Evolutionary conservation across 2,329 filamentous ascomycete species (phyloP).

Genomic region (Cadophora sp.): DNA sequence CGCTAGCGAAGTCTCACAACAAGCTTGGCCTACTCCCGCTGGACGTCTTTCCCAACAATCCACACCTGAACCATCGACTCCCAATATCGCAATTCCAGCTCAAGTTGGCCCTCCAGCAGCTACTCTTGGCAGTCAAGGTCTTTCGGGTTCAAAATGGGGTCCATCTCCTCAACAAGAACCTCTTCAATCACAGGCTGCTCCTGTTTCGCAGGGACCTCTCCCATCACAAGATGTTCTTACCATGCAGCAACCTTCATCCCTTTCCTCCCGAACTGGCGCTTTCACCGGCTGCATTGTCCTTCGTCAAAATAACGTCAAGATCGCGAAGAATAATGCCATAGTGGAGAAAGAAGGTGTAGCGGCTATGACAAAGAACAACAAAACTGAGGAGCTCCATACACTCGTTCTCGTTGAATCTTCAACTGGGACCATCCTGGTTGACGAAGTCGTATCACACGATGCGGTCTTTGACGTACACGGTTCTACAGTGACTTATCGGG

Average conservation of each 20-base stretch:
- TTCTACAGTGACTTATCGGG: conserved; percentile 21
- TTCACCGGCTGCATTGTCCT: not conserved
- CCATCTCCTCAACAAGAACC: not conserved
- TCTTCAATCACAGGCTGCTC: too few relatives aligned
- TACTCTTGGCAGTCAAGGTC: not conserved
- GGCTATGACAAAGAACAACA: not conserved
- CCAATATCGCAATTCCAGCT: not conserved
- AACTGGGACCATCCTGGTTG: conserved; percentile 13
- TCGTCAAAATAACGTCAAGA: conserved; percentile 12
- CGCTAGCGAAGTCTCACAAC: not conserved
- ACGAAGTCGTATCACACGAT: conserved; percentile 20
- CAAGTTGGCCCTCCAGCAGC: not conserved
- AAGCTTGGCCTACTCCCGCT: not conserved
- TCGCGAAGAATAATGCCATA: conserved; percentile 4
- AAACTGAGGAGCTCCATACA: not conserved
- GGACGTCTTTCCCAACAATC: not conserved
- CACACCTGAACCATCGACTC: not conserved
- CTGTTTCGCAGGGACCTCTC: not conserved
- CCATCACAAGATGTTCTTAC: not conserved
- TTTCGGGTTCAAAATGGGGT: conserved; percentile 14
- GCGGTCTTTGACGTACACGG: conserved; percentile 5
- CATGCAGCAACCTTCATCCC: not conserved
- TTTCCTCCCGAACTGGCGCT: not conserved
- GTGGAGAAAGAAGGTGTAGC: conserved; percentile 14
- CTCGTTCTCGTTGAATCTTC: conserved; percentile 2